Evolutionary conservation across 2,329 filamentous ascomycete genomes (phyloP), one percentile per base, ranked within the genome.

Genomic region (Talaromyces sp.): DNA sequence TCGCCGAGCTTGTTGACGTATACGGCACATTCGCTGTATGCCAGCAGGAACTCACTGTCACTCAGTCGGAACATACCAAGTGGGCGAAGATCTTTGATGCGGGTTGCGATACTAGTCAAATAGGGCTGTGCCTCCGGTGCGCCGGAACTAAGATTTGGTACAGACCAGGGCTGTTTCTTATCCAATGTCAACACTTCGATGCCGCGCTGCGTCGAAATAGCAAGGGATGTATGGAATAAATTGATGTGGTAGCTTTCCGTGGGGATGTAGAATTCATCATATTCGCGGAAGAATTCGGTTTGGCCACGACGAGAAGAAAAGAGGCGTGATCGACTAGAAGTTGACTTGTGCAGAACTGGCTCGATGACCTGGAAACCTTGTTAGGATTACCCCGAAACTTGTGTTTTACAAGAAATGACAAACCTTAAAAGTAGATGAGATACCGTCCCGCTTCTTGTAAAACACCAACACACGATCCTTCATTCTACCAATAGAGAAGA

Each of bases 1-100:
- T 99, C 95, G 66, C 95, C 95, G 75, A 98, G 92, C 77, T 98
- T 97, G 80, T 99, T 96, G 72, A 98, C 90, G 71, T 98, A 99
- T 9, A 99, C 93, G 19, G 93, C 95, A 69, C 93, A 98, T 75
- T 97, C 92, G 75, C 96, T 91, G 74, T 98, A 99, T 42, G 90
- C 91, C 55, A 97, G 86, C 28, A 99, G 81, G 77, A 98, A 99
- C 74, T 96, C 95, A 61, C 90, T 89, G 62, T 96, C 91, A 66
- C 90, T 93, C 59, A 99, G 86, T 47, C 93, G 88, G 82, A 99
- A 97, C 95, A 99, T 99, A 68, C 93, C 93, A 11, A 99, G 81
- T 0, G 95, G 93, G 60, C 88, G 86, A 70, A 96, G 91, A 66
- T 91, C 88, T 61, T 86, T 86, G 67, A 99, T 89, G 30, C 93